Evolutionary conservation across 2,329 filamentous ascomycete species (phyloP).

Genomic region (Trichoderma harzianum): DNA sequence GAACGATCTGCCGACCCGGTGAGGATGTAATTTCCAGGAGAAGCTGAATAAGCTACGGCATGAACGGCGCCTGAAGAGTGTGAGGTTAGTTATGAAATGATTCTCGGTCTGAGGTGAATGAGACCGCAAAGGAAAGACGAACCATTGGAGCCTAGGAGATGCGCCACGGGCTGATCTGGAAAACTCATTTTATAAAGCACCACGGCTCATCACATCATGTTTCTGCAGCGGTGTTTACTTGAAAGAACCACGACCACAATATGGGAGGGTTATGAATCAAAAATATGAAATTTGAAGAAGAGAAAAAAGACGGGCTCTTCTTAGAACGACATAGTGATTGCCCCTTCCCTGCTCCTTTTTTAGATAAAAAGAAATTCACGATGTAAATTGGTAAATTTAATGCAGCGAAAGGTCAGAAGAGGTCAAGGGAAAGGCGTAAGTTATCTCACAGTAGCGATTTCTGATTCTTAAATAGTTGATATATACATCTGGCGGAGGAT

Average conservation of each 20-base stretch:
- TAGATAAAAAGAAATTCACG: background rate
- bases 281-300: background rate
- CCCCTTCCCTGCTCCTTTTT: background rate
- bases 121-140: conserved; percentile 23
- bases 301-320: background rate
- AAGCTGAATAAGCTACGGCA: conserved; percentile 68
- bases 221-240: background rate
- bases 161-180: conserved; percentile 49
- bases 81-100: background rate
- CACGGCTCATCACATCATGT: conserved; percentile 27
- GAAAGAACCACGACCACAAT: background rate
- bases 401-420: background rate
- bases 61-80: conserved; percentile 62
- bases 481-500: background rate
- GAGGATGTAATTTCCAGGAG: conserved; percentile 72
- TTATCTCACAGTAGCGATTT: background rate
- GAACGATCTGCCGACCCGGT: conserved; percentile 82
- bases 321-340: background rate
- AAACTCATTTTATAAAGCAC: conserved; percentile 39
- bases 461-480: background rate
- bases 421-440: background rate
- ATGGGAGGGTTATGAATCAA: background rate
- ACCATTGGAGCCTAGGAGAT: conserved; percentile 59
- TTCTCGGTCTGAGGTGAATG: background rate
- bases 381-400: background rate